phyloP scores from a whole-genome alignment of 768 basidiomycete genomes.

The Suillus ampliporus region DNA sequence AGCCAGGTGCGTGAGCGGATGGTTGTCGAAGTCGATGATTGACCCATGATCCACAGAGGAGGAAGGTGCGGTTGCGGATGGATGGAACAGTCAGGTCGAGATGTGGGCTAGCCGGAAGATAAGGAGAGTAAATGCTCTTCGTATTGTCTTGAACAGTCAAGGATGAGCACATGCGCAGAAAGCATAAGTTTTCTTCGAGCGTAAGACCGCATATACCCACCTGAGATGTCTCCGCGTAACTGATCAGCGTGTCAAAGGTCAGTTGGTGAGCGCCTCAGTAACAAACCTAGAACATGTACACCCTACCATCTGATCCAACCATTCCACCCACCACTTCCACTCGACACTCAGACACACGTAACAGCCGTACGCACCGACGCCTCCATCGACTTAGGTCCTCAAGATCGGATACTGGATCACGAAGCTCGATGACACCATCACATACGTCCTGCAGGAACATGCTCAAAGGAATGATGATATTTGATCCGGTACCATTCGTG shows the following conservation, averaged over 20 bases:
- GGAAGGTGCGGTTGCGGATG: constrained; percentile 9
- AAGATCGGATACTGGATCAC: constrained; percentile 45
- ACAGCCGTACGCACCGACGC: constrained; percentile 44
- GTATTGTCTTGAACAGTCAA: not conserved
- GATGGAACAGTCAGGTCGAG: constrained; percentile 17
- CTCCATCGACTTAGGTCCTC: constrained; percentile 41
- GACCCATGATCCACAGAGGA: constrained; percentile 6
- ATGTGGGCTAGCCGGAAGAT: constrained; percentile 12
- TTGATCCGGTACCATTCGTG: constrained; percentile 19
- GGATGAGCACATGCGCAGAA: too few relatives aligned
- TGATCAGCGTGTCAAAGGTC: not conserved
- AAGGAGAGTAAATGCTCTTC: not conserved
- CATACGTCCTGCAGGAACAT: constrained; percentile 43
- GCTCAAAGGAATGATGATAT: constrained; percentile 39
- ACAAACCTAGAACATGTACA: not conserved
- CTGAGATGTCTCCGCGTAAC: constrained; percentile 11
- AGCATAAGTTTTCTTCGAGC: not conserved
- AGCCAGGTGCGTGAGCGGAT: constrained; percentile 18
- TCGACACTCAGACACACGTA: constrained; percentile 39
- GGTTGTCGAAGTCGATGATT: constrained; percentile 30
- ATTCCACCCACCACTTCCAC: constrained; percentile 38
- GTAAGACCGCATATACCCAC: constrained; percentile 25
- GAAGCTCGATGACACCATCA: constrained; percentile 50
- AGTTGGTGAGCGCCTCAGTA: constrained; percentile 1
- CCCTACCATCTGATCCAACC: constrained; percentile 29